These are phyloP conservation scores for Nicotiana undulata DNA, from an alignment of 257 asterid species.

Conservation along the genomic window DNA sequence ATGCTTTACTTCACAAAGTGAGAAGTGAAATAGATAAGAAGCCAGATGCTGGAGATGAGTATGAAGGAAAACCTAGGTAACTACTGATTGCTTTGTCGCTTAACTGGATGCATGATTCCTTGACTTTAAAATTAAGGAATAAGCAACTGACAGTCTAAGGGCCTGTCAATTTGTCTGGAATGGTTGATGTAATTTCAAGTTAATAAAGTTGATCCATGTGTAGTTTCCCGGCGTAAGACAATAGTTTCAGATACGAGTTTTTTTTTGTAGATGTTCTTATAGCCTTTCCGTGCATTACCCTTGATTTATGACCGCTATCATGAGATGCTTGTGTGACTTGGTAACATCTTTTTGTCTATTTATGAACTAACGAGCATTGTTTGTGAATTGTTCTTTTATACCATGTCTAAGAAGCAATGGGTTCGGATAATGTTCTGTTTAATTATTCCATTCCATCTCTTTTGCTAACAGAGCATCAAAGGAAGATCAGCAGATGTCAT, in stretches of 20 bases:
- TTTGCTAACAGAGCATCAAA: conserved; percentile 52
- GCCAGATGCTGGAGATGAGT: conserved; percentile 77
- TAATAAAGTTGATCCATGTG: background rate
- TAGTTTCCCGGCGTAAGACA: background rate
- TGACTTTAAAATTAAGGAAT: background rate
- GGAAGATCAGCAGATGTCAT: conserved; percentile 74
- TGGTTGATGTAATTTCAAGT: background rate
- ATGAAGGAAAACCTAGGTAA: conserved; percentile 59
- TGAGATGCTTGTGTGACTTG: background rate
- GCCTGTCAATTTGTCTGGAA: background rate
- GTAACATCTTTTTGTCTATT: background rate
- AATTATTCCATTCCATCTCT: conserved; percentile 4
- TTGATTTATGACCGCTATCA: background rate
- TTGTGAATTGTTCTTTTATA: background rate
- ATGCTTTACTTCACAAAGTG: conserved; percentile 89
- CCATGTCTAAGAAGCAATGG: background rate
- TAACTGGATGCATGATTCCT: background rate
- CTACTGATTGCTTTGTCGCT: conserved; percentile 9
- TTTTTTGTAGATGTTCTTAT: background rate
- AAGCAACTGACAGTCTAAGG: background rate
- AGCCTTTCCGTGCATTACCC: background rate
- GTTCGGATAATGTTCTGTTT: background rate
- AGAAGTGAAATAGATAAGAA: conserved; percentile 92
- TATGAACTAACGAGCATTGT: background rate
- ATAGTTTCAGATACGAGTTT: background rate